Base-by-base conservation (phyloP, 768 basidiomycete species). In the Russula vinacea region DNA sequence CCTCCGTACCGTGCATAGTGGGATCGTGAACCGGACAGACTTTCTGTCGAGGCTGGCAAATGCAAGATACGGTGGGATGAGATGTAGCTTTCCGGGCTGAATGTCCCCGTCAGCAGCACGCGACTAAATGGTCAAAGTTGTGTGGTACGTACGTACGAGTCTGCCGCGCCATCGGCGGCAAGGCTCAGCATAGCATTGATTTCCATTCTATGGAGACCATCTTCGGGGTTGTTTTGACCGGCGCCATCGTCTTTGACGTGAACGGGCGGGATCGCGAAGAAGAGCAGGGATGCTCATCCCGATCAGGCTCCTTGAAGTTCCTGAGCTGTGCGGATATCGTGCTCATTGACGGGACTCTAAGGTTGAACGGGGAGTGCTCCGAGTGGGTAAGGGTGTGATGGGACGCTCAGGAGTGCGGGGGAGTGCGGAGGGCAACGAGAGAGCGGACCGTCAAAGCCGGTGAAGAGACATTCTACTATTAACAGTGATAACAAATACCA, bases 31-130 rank as follows among this genome's bases (percentile, higher is more conserved):
- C 50, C 88, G 82, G 62, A 94, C 94, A 26, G 92, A 94, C 73
- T 94, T 94, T 71, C 89, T 85, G 75, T 99, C 97, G 29, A 96
- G 76, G 6, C 94, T 96, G 14, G 87, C 78, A 76, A 98, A 99
- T 22, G 90, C 85, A 10, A 99, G 81, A 76, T 90, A 98, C 0
- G 94, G 93, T 11, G 94, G 84, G 65, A 96, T 81, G 49, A 99
- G 81, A 72, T 94, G 83, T 47, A 98, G 78, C 73, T 93, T 92
- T 62, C 97, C 97, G 47, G 94, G 89, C 96, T 94, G 58, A 32
- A 24, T 53, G 64, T 40, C n/a, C n/a, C 35, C 40, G 24, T 54
- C 53, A 56, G 33, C 37, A 45, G 37, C 53, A 44, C 58, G 59
- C 47, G 58, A 53, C 42, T 26, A 54, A 17, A 6, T 16, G 17